These are phyloP conservation scores for Brettanomyces nanus DNA, from an alignment of 805 yeast species.

Conservation along the genomic window DNA sequence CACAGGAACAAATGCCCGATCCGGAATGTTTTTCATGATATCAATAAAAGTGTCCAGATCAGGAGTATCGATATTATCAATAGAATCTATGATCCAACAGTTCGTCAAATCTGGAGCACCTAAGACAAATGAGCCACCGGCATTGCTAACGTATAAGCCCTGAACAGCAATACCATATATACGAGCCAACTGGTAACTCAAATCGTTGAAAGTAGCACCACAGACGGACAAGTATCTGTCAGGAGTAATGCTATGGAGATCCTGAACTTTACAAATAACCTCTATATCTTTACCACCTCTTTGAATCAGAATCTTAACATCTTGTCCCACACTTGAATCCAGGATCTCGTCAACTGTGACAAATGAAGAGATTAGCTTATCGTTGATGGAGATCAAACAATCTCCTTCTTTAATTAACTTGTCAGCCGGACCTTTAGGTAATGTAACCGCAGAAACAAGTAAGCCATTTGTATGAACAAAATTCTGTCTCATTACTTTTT, in stretches of 20 bases:
- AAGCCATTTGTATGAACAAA: conserved; percentile 76
- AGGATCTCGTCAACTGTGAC: conserved; percentile 76
- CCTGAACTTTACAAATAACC: conserved; percentile 52
- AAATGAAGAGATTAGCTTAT: conserved; percentile 55
- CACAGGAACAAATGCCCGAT: conserved; percentile 60
- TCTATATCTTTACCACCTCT: conserved; percentile 61
- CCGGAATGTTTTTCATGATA: conserved; percentile 73
- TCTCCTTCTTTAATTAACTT: conserved; percentile 76
- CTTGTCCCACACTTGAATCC: conserved; percentile 60
- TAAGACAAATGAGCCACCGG: conserved; percentile 67
- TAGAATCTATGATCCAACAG: conserved; percentile 76
- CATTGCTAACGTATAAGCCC: conserved; percentile 76
- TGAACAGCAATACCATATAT: conserved; percentile 73
- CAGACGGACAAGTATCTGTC: conserved; percentile 70
- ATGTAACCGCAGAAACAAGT: conserved; percentile 70
- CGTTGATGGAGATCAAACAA: conserved; percentile 66
- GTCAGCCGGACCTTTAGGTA: conserved; percentile 84
- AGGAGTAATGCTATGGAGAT: conserved; percentile 79
- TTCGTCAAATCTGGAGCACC: conserved; percentile 43
- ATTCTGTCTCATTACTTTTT: conserved; percentile 49
- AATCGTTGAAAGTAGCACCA: conserved; percentile 79
- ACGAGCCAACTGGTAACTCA: conserved; percentile 86
- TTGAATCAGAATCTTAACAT: conserved; percentile 50
- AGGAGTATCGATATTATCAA: conserved; percentile 70
- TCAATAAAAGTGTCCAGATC: conserved; percentile 67